Evolutionary conservation across 2,329 filamentous ascomycete species (phyloP), one percentile per base, ranked within the genome.

Genomic region (Cladophialophora yegresii): DNA sequence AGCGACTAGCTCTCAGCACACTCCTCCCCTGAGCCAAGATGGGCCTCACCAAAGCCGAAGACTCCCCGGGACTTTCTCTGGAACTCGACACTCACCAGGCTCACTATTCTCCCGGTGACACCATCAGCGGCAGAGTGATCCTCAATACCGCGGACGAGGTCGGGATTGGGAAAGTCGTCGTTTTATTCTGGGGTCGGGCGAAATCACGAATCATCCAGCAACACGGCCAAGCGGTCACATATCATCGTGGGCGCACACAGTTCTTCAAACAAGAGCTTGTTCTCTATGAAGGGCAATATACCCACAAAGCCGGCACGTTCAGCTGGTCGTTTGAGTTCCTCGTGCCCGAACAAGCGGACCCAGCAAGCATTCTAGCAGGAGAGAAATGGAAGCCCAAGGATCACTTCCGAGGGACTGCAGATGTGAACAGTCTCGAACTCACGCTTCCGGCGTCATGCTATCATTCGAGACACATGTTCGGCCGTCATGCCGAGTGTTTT

Each of bases 271-370:
- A 63, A 26, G 57, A 68, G 32, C 23, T 62, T 28, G 36, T 62
- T 23, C 62, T 71, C 10, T 71, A 69, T 50, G 58, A 68, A 51
- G 65, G 67, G 16, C 64, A 69, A 50, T 69, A 69, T 57, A 70
- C 67, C 3, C 65, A 70, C 54, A 67, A 67, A 45, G 61, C 69
- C 10, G 67, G 67, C 56, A 59, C 61, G 9, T 68, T 67, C 59
- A 62, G 65, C 16, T 70, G 67, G 67, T 63, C 67, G 12, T 70
- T 70, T 53, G 59, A 66, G 33, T 61, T 69, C 43, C 53, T 58
- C 6, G 58, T 70, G 12, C 67, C 69, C 16, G 51, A 55, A 13
- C 62, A 64, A 30, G 65, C 69, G 16, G 65, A 70, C 40, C 61
- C 62, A 12, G 20, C n/a, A 13, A 56, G 54, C 8, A 64, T 69